These are phyloP conservation scores for Clavariopsis aquatica DNA, from an alignment of 495 filamentous ascomycete species.

Conservation along the genomic window DNA sequence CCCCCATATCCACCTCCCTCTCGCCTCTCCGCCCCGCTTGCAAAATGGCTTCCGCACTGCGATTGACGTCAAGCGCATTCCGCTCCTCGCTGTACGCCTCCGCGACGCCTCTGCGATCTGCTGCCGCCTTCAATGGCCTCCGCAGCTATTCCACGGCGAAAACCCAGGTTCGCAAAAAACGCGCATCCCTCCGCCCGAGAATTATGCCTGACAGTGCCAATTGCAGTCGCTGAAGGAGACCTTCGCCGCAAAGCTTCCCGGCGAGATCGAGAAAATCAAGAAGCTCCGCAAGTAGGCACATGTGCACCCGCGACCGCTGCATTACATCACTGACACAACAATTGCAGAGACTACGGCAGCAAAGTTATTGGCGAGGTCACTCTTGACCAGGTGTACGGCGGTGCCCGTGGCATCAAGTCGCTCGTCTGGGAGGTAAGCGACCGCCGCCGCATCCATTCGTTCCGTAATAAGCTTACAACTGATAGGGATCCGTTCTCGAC, in stretches of 20 bases:
- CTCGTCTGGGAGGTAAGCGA: conserved; percentile 85
- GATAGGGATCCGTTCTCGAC: conserved; percentile 89
- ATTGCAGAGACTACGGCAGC: conserved; percentile 81
- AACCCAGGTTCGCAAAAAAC: conserved; percentile 68
- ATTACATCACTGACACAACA: conserved; percentile 30
- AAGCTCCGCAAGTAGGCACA: conserved; percentile 80
- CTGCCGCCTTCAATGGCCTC: conserved; percentile 71
- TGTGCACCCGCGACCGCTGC: conserved; percentile 14
- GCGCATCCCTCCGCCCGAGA: background rate
- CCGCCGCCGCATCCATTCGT: background rate
- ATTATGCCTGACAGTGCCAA: conserved; percentile 34
- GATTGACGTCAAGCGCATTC: conserved; percentile 72
- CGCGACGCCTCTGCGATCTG: conserved; percentile 58
- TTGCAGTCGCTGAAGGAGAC: conserved; percentile 92
- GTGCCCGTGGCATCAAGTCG: conserved; percentile 97
- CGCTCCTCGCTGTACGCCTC: conserved; percentile 68
- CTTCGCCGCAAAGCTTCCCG: conserved; percentile 92
- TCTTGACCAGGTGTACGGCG: conserved; percentile 98
- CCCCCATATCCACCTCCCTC: conserved; percentile 21
- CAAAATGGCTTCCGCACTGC: conserved; percentile 74
- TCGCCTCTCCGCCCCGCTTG: conserved; percentile 37
- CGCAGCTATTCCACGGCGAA: conserved; percentile 87
- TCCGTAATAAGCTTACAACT: conserved; percentile 33
- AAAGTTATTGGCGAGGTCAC: conserved; percentile 97
- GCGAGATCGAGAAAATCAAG: conserved; percentile 99